Percentiles rank a stretch among this genome's conserved stretches.
phyloP scores from a whole-genome alignment of 257 asterid species.

The Cordia subcordata region DNA sequence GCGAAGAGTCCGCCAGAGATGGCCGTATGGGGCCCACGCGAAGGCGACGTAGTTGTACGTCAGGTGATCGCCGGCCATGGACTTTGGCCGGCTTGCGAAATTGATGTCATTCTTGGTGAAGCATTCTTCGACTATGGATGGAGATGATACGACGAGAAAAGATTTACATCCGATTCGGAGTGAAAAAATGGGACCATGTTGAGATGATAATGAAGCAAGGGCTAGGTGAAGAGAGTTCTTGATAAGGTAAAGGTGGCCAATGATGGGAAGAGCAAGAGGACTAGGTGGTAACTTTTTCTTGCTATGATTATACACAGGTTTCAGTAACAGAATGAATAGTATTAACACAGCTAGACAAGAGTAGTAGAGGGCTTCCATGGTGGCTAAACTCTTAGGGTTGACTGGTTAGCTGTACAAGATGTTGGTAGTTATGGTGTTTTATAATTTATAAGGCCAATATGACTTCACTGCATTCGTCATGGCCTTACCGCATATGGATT shows the following conservation, averaged over 20 bases:
- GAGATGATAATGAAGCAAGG: constrained; percentile 25
- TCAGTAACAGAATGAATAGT: constrained; percentile 6
- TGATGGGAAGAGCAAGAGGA: constrained; percentile 44
- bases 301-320: background rate
- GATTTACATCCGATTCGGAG: constrained; percentile 39
- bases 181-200: constrained; percentile 39
- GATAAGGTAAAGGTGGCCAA: constrained; percentile 58
- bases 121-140: constrained; percentile 51
- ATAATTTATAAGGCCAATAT: too few relatives aligned
- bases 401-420: too few relatives aligned
- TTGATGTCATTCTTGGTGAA: constrained; percentile 44
- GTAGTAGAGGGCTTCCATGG: background rate
- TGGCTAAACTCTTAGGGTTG: too few relatives aligned
- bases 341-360: constrained; percentile 2
- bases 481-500: too few relatives aligned
- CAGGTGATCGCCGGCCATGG: constrained; percentile 29
- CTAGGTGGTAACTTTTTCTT: constrained; percentile 32
- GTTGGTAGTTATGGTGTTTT: too few relatives aligned
- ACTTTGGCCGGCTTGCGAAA: constrained; percentile 44
- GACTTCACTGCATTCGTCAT: too few relatives aligned
- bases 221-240: constrained; percentile 29
- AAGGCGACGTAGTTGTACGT: constrained; percentile 30
- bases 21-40: constrained; percentile 35
- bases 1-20: constrained; percentile 43
- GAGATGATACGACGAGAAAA: constrained; percentile 39